Conservation (phyloP, 2,329 filamentous ascomycete genomes). For the Penicillium sp. region DNA sequence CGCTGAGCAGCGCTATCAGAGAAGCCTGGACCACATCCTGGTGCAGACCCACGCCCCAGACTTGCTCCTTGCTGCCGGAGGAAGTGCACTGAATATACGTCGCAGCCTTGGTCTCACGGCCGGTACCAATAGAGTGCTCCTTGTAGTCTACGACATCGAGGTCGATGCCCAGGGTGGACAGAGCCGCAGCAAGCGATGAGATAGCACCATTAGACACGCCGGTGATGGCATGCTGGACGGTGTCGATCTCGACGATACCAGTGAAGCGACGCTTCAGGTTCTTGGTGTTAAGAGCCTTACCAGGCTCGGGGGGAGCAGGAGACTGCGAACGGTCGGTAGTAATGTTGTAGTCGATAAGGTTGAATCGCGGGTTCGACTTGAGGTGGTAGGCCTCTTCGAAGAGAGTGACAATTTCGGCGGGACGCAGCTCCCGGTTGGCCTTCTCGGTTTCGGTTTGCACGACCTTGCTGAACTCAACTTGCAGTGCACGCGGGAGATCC, state of each 20-base stretch:
- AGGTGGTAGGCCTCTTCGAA: slow-evolving; percentile 90
- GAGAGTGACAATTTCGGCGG: slow-evolving; percentile 81
- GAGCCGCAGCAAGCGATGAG: slow-evolving; percentile 81
- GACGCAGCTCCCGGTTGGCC: slow-evolving; percentile 80
- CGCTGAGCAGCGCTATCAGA: slow-evolving; percentile 81
- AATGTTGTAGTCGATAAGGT: slow-evolving; percentile 89
- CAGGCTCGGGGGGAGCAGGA: slow-evolving; percentile 68
- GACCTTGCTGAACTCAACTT: slow-evolving; percentile 86
- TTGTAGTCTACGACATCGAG: slow-evolving; percentile 94
- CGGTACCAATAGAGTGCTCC: slow-evolving; percentile 87
- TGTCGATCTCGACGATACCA: slow-evolving; percentile 82
- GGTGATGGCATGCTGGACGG: slow-evolving; percentile 74
- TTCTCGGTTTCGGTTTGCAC: slow-evolving; percentile 82
- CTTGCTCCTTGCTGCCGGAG: slow-evolving; percentile 62
- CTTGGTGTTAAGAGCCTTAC: slow-evolving; percentile 75
- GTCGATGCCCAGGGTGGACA: slow-evolving; percentile 78
- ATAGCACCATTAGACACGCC: slow-evolving; percentile 90
- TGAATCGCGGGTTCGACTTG: slow-evolving; percentile 80
- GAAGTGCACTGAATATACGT: slow-evolving; percentile 90
- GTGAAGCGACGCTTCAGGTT: slow-evolving; percentile 82
- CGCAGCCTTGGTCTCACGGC: slow-evolving; percentile 85
- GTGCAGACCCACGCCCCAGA: slow-evolving; percentile 64
- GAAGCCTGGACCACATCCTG: slow-evolving; percentile 90
- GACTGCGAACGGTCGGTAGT: slow-evolving; percentile 78
- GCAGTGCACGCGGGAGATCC: slow-evolving; percentile 88